Evolutionary conservation across 176 grass and related monocot genomes (phyloP), one percentile per base, ranked within the genome.

Genomic region (Raddia distichophylla): DNA sequence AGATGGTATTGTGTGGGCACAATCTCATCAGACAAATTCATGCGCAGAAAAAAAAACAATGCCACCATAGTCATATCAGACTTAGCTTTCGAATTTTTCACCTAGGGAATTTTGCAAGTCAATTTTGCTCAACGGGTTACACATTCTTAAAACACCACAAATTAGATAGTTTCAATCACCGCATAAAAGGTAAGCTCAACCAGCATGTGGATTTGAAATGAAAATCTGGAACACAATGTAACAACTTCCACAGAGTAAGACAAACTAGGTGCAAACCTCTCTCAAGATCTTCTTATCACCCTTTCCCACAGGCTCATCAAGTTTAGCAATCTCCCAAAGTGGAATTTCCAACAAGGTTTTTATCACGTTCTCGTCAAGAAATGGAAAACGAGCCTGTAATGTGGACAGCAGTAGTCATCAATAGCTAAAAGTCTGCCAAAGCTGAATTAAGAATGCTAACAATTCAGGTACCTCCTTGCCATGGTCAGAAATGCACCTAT

Each of bases 221-320:
- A n/a, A 46, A 75, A 63, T 37, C 42, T 1, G 19, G 8, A 54
- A 60, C 55, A 14, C 3, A 67, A 13, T 83, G 63, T 46, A 68
- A 57, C 34, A 27, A 10, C 8, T 19, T 22, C 40, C 42, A 50
- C 65, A 57, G 75, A 72, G 17, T 32, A 64, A 35, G 8, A 14
- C 1, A 74, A 60, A 81, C 50, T 9, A 67, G 71, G 74, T 33
- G 76, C 71, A 91, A 77, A 99, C 96, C 93, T 95, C 86, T 93
- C 91, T 93, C 61, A 99, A 82, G n/a, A 99, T 99, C 86, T 93
- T 98, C 76, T 99, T 99, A 68, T 99, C 93, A 7, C 93, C 96
- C 53, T 60, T 93, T 45, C 96, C 96, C 54, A 69, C 80, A 82
- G 96, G 87, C 82, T 81, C 87, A 86, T 95, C 82, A 82, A 99